A percentile compares a stretch with the other conserved stretches of the same genome.
Conservation (phyloP, 192 early-diverging fungal genomes). For the Dimargaris verticillata region DNA sequence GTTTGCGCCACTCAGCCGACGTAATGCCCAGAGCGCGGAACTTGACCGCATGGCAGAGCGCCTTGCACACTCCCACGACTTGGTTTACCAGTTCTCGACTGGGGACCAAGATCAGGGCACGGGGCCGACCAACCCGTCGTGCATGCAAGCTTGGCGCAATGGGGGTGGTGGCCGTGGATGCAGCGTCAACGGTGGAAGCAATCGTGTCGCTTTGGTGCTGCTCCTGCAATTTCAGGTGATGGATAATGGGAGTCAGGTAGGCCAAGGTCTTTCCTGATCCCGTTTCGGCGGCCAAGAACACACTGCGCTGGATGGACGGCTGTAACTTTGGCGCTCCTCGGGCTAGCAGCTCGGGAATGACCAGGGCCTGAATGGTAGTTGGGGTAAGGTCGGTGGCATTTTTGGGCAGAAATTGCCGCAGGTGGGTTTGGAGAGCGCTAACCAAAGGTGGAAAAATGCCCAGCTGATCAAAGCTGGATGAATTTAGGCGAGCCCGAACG, state of each 20-base stretch:
- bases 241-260: constrained; percentile 64
- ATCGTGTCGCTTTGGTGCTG: background rate
- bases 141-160: constrained; percentile 15
- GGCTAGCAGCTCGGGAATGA: constrained; percentile 51
- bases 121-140: constrained; percentile 57
- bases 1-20: constrained; percentile 25
- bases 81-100: constrained; percentile 77
- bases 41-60: constrained; percentile 46
- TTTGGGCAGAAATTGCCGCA: constrained; percentile 11
- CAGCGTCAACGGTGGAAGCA: background rate
- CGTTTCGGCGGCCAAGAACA: constrained; percentile 74
- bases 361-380: constrained; percentile 71
- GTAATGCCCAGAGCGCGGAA: constrained; percentile 48
- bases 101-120: constrained; percentile 73
- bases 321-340: background rate
- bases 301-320: constrained; percentile 18
- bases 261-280: constrained; percentile 87
- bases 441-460: constrained; percentile 39
- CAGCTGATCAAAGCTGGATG: constrained; percentile 48
- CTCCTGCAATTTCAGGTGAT: constrained; percentile 52
- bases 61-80: constrained; percentile 55
- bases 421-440: constrained; percentile 19
- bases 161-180: constrained; percentile 1
- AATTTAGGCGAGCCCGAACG: constrained; percentile 13
- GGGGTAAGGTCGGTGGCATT: constrained; percentile 31